Conservation (phyloP, 176 grass and related monocot genomes). For the Oryza nivara region DNA sequence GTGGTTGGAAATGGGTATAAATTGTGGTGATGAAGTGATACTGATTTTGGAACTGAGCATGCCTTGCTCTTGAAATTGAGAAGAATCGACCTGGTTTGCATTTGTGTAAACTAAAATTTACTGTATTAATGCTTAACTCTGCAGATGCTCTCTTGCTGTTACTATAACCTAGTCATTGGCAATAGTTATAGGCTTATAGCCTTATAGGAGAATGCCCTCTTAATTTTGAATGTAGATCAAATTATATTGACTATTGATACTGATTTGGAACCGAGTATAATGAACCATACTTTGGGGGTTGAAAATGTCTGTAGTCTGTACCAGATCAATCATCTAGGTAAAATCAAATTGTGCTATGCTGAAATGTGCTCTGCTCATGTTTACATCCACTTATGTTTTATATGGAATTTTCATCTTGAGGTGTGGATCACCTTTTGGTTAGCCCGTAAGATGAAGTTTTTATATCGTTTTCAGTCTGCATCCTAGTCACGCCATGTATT, state of each 20-base stretch:
- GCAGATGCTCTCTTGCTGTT: not conserved
- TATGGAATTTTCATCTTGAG: not conserved
- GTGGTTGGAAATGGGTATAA: not conserved
- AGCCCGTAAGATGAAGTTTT: not conserved
- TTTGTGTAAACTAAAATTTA: not conserved
- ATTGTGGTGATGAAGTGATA: not conserved
- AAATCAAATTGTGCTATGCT: slow-evolving; percentile 1
- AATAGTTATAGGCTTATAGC: not conserved
- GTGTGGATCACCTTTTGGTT: not conserved
- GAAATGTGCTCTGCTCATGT: not conserved
- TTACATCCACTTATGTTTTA: not conserved
- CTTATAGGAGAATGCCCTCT: not conserved
- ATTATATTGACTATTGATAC: not conserved
- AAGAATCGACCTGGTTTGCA: not conserved
- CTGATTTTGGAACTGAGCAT: not conserved
- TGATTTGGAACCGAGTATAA: not conserved
- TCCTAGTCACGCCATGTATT: not conserved
- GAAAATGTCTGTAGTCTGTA: not conserved
- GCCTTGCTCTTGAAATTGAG: not conserved
- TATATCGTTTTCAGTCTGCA: not conserved
- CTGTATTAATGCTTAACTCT: not conserved
- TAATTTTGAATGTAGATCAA: not conserved
- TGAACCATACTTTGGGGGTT: not conserved
- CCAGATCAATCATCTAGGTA: not conserved
- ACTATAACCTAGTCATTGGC: not conserved